These are phyloP conservation scores for Aurinia saxatilis DNA, from an alignment of 345 rosid species.

Conservation along the genomic window DNA sequence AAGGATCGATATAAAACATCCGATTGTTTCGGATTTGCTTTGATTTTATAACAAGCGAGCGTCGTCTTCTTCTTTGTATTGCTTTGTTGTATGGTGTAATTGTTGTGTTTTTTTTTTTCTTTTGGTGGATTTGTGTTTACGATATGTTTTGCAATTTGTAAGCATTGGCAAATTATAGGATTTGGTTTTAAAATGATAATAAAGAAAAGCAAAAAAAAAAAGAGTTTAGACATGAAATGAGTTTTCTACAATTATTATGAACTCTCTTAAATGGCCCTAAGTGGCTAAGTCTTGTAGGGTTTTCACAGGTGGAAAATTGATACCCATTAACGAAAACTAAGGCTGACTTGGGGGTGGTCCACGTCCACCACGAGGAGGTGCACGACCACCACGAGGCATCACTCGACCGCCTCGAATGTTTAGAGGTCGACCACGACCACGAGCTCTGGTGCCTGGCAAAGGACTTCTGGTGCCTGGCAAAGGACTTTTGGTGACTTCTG, in stretches of 20 bases:
- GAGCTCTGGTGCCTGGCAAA: slow-evolving; percentile 34
- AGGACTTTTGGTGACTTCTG: slow-evolving; percentile 35
- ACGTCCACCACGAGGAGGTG: slow-evolving; percentile 37
- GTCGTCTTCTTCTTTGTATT: background rate
- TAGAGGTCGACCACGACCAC: slow-evolving; percentile 41
- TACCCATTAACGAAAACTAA: no score
- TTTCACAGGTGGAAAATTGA: background rate
- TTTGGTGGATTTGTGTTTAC: slow-evolving; percentile 3
- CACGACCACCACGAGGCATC: slow-evolving; percentile 34
- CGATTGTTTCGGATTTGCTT: slow-evolving; percentile 27
- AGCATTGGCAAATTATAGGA: slow-evolving; percentile 16
- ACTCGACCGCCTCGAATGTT: slow-evolving; percentile 33
- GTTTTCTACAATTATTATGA: background rate
- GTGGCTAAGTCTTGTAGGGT: background rate
- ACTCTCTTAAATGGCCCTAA: background rate
- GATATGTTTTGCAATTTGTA: slow-evolving; percentile 16
- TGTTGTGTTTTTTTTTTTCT: background rate
- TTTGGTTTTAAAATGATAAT: slow-evolving; percentile 9
- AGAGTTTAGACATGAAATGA: background rate
- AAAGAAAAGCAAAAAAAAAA: background rate
- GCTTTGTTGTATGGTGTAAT: slow-evolving; percentile 6
- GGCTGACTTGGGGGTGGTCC: slow-evolving; percentile 43
- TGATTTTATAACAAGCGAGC: slow-evolving; percentile 10
- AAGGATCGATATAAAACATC: slow-evolving; percentile 14
- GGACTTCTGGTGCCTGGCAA: slow-evolving; percentile 36